Percentiles rank a stretch among this genome's conserved stretches.
phyloP scores from a whole-genome alignment of 1,284 basidiomycete genomes.

The Heliocybe sulcata region DNA sequence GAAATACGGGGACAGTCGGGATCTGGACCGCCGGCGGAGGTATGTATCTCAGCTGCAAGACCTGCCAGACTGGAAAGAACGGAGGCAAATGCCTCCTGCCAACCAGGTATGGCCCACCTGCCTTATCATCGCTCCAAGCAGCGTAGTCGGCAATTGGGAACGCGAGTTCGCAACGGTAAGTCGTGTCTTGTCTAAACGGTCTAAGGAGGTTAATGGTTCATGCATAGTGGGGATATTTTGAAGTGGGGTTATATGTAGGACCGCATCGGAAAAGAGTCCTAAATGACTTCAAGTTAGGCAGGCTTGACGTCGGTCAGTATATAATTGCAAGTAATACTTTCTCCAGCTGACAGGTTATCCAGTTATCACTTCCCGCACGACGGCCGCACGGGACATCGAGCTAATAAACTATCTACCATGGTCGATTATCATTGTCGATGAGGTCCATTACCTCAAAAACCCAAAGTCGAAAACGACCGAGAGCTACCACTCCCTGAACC shows the following conservation, averaged over 20 bases:
- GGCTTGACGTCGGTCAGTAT: slow-evolving; percentile 63
- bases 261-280: slow-evolving; percentile 45
- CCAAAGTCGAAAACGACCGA: slow-evolving; percentile 50
- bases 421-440: slow-evolving; percentile 74
- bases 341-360: background rate
- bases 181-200: slow-evolving; percentile 13
- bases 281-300: slow-evolving; percentile 64
- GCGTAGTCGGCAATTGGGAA: slow-evolving; percentile 77
- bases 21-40: slow-evolving; percentile 52
- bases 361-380: slow-evolving; percentile 72
- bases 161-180: slow-evolving; percentile 67
- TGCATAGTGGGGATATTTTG: slow-evolving; percentile 77
- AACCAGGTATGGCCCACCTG: slow-evolving; percentile 74
- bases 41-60: slow-evolving; percentile 62
- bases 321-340: background rate
- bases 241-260: slow-evolving; percentile 64
- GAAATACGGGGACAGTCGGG: slow-evolving; percentile 59
- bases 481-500: slow-evolving; percentile 54
- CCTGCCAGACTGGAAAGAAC: slow-evolving; percentile 40
- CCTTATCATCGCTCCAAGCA: slow-evolving; percentile 74
- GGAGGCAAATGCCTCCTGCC: slow-evolving; percentile 50
- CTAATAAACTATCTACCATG: slow-evolving; percentile 56
- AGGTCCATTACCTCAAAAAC: slow-evolving; percentile 80
- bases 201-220: background rate
- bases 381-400: slow-evolving; percentile 61